phyloP scores from a whole-genome alignment of 352 stramenopile genomes.

The Saprolegnia parasitica region DNA sequence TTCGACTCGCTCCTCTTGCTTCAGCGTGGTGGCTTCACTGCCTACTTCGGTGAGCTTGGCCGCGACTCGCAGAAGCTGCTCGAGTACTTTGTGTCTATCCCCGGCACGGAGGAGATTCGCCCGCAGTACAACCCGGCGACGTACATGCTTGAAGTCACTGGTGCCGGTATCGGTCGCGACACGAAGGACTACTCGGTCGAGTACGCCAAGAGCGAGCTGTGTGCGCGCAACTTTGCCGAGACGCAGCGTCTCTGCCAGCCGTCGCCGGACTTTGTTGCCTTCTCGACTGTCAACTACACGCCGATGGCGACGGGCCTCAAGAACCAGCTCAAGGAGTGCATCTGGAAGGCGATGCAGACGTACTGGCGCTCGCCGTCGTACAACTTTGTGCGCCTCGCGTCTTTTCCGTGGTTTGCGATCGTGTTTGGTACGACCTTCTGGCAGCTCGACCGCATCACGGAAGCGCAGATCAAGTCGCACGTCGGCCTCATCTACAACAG shows the following conservation, averaged over 20 bases:
- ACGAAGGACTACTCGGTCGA: slow-evolving; percentile 41
- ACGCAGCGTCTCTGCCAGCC: slow-evolving; percentile 35
- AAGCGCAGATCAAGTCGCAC: slow-evolving; percentile 51
- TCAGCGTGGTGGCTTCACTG: slow-evolving; percentile 57
- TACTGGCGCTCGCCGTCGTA: slow-evolving; percentile 53
- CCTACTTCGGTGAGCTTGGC: slow-evolving; percentile 58
- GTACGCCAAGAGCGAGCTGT: slow-evolving; percentile 43
- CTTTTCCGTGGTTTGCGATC: slow-evolving; percentile 49
- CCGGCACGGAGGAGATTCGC: slow-evolving; percentile 33
- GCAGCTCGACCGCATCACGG: slow-evolving; percentile 34
- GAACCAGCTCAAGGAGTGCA: slow-evolving; percentile 35
- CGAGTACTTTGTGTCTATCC: slow-evolving; percentile 26
- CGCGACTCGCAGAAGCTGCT: slow-evolving; percentile 45
- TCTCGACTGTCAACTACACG: slow-evolving; percentile 46
- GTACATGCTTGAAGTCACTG: slow-evolving; percentile 68
- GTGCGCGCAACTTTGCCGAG: slow-evolving; percentile 33
- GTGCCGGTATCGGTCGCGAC: slow-evolving; percentile 38
- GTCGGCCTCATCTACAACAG: slow-evolving; percentile 70
- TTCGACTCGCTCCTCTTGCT: slow-evolving; percentile 88
- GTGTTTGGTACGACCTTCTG: slow-evolving; percentile 71
- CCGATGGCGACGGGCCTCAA: slow-evolving; percentile 44
- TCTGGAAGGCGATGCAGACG: slow-evolving; percentile 30
- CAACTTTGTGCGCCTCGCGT: slow-evolving; percentile 60
- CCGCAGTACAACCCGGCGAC: slow-evolving; percentile 63
- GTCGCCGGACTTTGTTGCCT: slow-evolving; percentile 28